These are phyloP conservation scores for Oemleria cerasiformis DNA, from an alignment of 306 rosid species.

Conservation along the genomic window DNA sequence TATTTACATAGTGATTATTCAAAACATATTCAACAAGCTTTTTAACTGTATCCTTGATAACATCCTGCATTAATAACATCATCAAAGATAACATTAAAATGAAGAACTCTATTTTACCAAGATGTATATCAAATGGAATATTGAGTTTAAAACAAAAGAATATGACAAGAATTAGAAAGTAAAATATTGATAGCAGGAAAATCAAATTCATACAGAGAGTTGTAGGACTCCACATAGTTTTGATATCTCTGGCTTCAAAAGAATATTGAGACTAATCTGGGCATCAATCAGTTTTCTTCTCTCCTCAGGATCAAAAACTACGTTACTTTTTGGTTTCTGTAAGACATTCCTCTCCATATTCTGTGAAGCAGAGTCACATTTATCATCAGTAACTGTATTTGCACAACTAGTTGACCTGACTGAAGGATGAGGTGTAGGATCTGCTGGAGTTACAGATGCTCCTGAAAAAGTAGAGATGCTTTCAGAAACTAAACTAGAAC, in stretches of 20 bases:
- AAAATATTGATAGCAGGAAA: not conserved
- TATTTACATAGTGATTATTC: constrained; percentile 50
- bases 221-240: constrained; percentile 56
- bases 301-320: constrained; percentile 25
- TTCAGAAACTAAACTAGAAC: constrained; percentile 24
- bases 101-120: not conserved
- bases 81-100: constrained; percentile 8
- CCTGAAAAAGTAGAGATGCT: constrained; percentile 43
- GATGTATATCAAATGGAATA: not conserved
- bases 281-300: constrained; percentile 30
- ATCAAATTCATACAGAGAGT: constrained; percentile 46
- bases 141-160: not conserved
- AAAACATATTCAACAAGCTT: constrained; percentile 57
- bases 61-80: constrained; percentile 51
- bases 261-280: constrained; percentile 38
- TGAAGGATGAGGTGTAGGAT: constrained; percentile 29
- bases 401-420: constrained; percentile 31
- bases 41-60: constrained; percentile 37
- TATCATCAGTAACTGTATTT: constrained; percentile 16
- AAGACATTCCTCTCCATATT: constrained; percentile 15
- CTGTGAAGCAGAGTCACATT: constrained; percentile 23
- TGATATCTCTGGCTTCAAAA: constrained; percentile 45
- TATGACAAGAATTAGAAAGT: not conserved
- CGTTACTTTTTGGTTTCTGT: constrained; percentile 21
- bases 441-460: constrained; percentile 24